Conservation (phyloP, 768 basidiomycete genomes). For the Suillus decipiens region DNA sequence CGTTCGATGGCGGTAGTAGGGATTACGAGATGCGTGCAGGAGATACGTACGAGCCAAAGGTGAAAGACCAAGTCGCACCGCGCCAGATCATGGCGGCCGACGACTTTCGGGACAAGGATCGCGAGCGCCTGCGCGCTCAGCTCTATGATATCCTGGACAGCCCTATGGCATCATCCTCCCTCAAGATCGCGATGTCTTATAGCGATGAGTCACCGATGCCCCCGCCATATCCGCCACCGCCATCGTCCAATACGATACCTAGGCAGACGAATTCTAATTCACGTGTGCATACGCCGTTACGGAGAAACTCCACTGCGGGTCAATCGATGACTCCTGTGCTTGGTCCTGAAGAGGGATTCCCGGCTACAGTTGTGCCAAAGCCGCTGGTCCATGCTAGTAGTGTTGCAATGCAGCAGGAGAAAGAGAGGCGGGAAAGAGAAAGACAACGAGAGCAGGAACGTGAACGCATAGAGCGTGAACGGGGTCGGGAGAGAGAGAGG, state of each 20-base stretch:
- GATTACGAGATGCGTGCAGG: conserved; percentile 25
- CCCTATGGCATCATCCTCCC: conserved; percentile 42
- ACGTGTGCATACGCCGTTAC: conserved; percentile 10
- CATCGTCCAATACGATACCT: conserved; percentile 19
- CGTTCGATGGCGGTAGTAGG: conserved; percentile 23
- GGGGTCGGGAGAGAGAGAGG: conserved; percentile 12
- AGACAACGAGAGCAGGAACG: conserved; percentile 30
- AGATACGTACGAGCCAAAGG: conserved; percentile 20
- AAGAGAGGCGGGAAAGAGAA: conserved; percentile 39
- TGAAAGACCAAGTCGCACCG: conserved; percentile 29
- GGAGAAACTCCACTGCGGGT: not conserved
- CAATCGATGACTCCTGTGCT: not conserved
- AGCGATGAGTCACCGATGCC: conserved; percentile 32
- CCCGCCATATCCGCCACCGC: conserved; percentile 20
- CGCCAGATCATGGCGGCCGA: conserved; percentile 24
- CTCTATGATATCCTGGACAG: conserved; percentile 51
- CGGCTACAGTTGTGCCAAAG: conserved; percentile 14
- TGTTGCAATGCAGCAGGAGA: conserved; percentile 55
- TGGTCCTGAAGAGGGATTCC: conserved; percentile 1
- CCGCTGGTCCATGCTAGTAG: conserved; percentile 51
- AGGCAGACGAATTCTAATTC: conserved; percentile 23
- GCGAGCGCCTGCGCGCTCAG: conserved; percentile 32
- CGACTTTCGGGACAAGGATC: conserved; percentile 30
- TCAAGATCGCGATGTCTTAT: conserved; percentile 40
- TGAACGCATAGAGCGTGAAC: conserved; percentile 26